Base-by-base conservation (phyloP, 2,329 filamentous ascomycete genomes). In the Trichophyton verrucosum region DNA sequence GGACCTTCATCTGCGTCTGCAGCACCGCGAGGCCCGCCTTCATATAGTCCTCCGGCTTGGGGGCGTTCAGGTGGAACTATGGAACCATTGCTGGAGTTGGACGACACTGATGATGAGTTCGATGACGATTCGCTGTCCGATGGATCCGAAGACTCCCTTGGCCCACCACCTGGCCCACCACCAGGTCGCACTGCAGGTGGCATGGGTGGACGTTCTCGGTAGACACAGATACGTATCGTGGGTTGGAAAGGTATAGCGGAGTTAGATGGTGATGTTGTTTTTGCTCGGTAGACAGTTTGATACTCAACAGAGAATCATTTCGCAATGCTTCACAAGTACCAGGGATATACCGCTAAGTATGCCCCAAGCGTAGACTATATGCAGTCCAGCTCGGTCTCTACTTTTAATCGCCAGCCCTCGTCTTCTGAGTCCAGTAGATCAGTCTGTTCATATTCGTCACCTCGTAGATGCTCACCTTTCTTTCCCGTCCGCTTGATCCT, bases 401-500 rank as follows among this genome's bases (percentile, higher is more conserved):
- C 49, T 63, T 71, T 73, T 60, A 77, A 70, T 3, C 77, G 75
- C 61, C 73, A 72, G 15, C 72, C 74, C 13, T 76, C 72, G 62
- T 67, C 72, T 3, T 72, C 73, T 46, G 71, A 71, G 38, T 57
- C 40, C 20, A 57, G 59, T 33, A 44, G 27, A 11, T 36, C 61
- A 13, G 62, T 11, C 20, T 62, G 61, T 6, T 38, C 33, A 38
- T 38, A 13, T 38, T 66, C 61, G 24, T 58, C 63, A 65, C 20
- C 65, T 60, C 57, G 64, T 33, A 75, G 70, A 77, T 81, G 84
- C 61, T 81, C 77, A 74, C 84, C 85, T 70, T 77, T 80, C 74
- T 85, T 85, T 0, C 82, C 82, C 5, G 79, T 73, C 70, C 83
- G 84, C 64, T 80, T 76, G 38, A 68, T 74, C 68, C 46, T 72